Evolutionary conservation across 441 rosid species (phyloP), one percentile per base, ranked within the genome.

Genomic region (Arabidopsis hybrid): DNA sequence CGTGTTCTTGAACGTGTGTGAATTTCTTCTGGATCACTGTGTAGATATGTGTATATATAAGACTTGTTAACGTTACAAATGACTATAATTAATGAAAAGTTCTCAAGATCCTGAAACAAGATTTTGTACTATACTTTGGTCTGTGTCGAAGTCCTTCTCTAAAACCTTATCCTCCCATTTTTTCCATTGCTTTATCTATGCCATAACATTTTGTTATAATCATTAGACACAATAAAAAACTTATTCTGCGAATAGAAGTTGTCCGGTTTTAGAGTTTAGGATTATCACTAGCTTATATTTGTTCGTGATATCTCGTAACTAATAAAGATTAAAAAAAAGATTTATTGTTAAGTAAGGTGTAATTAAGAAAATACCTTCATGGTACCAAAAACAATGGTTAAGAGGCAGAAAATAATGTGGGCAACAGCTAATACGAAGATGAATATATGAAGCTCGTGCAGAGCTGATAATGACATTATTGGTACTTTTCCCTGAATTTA

Each of bases 391-490:
- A 93, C 74, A 70, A 92, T 91, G 56, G 98, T 93, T 56, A 90
- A 81, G 67, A 85, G 97, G 50, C 91, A 84, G 81, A 88, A 87
- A 42, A 83, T 64, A 58, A 94, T 92, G 55, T 94, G 99, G 9
- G 84, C 83, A 49, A 88, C 80, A 4, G 97, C 99, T 36, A 94
- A 88, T 29, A 90, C 94, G 7, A 94, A 92, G 82, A 92, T 89
- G 74, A 92, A 90, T 58, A 90, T 88, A 58, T 94, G 97, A 40
- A 94, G 89, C 79, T 94, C 94, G 63, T 94, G 97, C 60, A 93
- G 56, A 6, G 98, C 98, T 4, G 85, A 84, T 14, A 78, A 16
- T 5, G 96, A 90, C 77, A 93, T 74, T 38, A 93, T 58, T n/a
- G 93, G 87, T 8, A 76, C 90, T 73, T 86, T 85, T 53, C 89